Conservation (phyloP, 169 alveolate genomes). For the Nephromyces sp. region DNA sequence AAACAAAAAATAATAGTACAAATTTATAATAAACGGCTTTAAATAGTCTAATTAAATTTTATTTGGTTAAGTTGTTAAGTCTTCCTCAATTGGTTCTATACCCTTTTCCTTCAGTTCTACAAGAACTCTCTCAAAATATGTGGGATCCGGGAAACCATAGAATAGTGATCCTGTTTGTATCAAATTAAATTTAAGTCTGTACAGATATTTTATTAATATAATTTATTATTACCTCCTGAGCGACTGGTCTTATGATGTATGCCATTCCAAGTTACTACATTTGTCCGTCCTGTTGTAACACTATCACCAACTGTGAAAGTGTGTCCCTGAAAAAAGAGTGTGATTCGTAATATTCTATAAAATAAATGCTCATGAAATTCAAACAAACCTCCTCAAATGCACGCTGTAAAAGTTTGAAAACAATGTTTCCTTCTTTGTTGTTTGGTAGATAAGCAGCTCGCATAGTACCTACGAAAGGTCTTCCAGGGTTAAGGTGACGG, state of each 20-base stretch:
- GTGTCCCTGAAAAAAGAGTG: constrained; percentile 32
- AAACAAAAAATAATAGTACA: no score
- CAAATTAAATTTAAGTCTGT: no score
- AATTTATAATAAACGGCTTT: no score
- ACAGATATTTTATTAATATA: no score
- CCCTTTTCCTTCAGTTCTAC: no score
- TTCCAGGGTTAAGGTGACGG: constrained; percentile 15
- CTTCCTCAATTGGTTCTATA: no score
- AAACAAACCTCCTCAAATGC: constrained; percentile 58
- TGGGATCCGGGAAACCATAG: no score
- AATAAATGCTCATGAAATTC: background rate
- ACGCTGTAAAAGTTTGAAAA: constrained; percentile 47
- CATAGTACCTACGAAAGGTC: constrained; percentile 55
- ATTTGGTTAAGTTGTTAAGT: no score
- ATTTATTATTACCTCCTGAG: constrained; percentile 67
- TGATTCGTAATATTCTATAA: background rate
- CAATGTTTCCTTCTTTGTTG: constrained; percentile 61
- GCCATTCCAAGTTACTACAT: constrained; percentile 74
- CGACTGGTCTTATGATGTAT: constrained; percentile 76
- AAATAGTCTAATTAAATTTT: no score
- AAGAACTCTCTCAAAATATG: no score
- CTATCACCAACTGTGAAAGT: constrained; percentile 72
- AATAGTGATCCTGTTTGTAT: no score
- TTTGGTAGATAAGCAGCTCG: constrained; percentile 72
- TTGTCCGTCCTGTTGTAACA: constrained; percentile 70